A percentile compares a stretch with the other conserved stretches of the same genome.
Evolutionary conservation across 2,329 filamentous ascomycete species (phyloP).

Genomic region (Claviceps sp.): DNA sequence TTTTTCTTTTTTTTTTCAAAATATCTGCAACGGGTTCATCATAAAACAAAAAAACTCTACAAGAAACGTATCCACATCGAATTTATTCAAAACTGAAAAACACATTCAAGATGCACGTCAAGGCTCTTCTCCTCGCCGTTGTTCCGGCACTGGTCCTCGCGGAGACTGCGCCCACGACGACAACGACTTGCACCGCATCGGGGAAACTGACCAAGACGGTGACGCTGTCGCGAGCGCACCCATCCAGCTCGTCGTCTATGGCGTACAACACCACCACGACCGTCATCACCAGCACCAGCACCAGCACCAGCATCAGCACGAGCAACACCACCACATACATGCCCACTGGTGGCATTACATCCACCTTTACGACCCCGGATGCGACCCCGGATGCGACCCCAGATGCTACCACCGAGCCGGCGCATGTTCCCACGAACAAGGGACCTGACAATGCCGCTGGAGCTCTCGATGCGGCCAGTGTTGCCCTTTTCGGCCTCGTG

Average conservation of each 20-base stretch:
- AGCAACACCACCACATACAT: constrained; percentile 15
- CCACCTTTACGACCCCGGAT: constrained; percentile 10
- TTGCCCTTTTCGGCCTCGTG: constrained; percentile 35
- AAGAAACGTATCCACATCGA: not conserved
- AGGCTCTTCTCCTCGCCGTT: constrained; percentile 31
- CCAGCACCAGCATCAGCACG: not conserved
- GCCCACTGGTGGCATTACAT: constrained; percentile 12
- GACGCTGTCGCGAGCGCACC: constrained; percentile 34
- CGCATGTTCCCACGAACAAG: constrained; percentile 15
- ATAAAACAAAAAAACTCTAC: not conserved
- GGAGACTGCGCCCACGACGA: constrained; percentile 11
- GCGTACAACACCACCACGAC: not conserved
- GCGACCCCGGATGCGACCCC: constrained; percentile 9
- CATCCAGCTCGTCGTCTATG: constrained; percentile 15
- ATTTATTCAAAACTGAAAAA: not conserved
- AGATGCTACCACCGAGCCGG: constrained; percentile 8
- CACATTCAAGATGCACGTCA: constrained; percentile 14
- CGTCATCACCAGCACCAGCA: not conserved
- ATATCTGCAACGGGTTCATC: not conserved
- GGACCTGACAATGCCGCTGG: constrained; percentile 28
- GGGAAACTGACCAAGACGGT: constrained; percentile 35
- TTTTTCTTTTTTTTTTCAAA: constrained; percentile 5
- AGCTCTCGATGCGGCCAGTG: constrained; percentile 28
- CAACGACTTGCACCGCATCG: not conserved
- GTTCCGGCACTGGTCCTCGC: constrained; percentile 42